Base-by-base conservation (phyloP, 78 protist species). In the Cavenderia fasciculata region DNA sequence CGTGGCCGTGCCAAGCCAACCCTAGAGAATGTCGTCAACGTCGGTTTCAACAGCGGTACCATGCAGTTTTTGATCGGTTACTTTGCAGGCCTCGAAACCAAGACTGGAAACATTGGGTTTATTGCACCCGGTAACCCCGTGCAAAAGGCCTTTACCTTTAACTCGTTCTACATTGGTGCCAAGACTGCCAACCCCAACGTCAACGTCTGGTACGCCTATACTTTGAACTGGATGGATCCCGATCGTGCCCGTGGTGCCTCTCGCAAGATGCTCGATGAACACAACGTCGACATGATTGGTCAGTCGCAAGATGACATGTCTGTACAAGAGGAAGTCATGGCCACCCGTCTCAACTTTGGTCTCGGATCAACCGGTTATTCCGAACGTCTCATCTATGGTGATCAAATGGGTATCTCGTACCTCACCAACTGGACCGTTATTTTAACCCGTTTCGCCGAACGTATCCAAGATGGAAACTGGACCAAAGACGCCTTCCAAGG, bases 351-450 rank as follows among this genome's bases (percentile, higher is more conserved):
- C 2, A 4, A 4, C n/a, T 12, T 56, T 16, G 75, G 57, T 43
- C 41, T 75, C 25, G 69, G 86, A 44, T 49, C 68, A 21, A 47
- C 86, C 43, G 86, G 86, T 44, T 75, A 75, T 33, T 72, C 86
- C 5, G 57, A n/a, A 12, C 23, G 36, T 19, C 34, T 19, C 4
- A 19, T 59, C 2, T 44, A 27, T 23, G 86, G 86, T 33, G 56
- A 61, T 0, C 33, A n/a, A 31, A 62, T 75, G 21, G 63, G 34
- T 11, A 41, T 33, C 12, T 41, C 59, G 36, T 31, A 47, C 7
- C 25, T 75, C 27, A 61, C 69, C 19, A 43, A 75, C 41, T 75
- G 86, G 86, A 75, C 86, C 19, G 41, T 23, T 59, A 34, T 56
- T 29, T 59, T 61, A 36, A 21, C 33, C 16, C 25, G 46, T 0